These are phyloP conservation scores for Aspergillus costaricaensis DNA, from an alignment of 2,329 filamentous ascomycete genomes.

Conservation along the genomic window DNA sequence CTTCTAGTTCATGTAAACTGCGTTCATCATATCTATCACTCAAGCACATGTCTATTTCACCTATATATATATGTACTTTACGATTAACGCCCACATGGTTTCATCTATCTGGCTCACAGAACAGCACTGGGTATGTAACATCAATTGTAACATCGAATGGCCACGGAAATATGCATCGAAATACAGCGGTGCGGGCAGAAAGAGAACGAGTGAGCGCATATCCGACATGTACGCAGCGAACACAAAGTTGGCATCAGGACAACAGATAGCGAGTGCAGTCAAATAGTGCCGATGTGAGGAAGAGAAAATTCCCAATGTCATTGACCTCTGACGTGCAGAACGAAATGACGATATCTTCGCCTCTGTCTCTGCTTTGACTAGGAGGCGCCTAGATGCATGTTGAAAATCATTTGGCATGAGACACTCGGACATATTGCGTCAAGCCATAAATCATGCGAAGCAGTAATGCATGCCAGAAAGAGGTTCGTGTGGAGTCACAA, in stretches of 20 bases:
- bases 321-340: too few species aligned
- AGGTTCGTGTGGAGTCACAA: not conserved
- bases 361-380: too few species aligned
- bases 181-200: not conserved
- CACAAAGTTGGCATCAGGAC: not conserved
- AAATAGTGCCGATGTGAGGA: too few species aligned
- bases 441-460: too few species aligned
- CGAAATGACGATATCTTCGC: too few species aligned
- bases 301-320: too few species aligned
- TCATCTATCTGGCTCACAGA: conserved; percentile 12
- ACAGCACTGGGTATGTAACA: conserved; percentile 16
- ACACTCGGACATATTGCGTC: too few species aligned
- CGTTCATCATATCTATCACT: not conserved
- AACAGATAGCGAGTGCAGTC: too few species aligned
- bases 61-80: not conserved
- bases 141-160: conserved; percentile 11
- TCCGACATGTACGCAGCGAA: not conserved
- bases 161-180: not conserved
- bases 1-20: too few species aligned
- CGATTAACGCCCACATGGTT: not conserved
- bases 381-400: too few species aligned
- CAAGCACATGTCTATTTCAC: not conserved
- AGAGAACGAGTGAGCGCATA: conserved; percentile 2
- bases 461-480: too few species aligned
- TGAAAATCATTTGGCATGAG: too few species aligned